phyloP scores from a whole-genome alignment of 208 protist genomes.

The Willaertia magna region DNA sequence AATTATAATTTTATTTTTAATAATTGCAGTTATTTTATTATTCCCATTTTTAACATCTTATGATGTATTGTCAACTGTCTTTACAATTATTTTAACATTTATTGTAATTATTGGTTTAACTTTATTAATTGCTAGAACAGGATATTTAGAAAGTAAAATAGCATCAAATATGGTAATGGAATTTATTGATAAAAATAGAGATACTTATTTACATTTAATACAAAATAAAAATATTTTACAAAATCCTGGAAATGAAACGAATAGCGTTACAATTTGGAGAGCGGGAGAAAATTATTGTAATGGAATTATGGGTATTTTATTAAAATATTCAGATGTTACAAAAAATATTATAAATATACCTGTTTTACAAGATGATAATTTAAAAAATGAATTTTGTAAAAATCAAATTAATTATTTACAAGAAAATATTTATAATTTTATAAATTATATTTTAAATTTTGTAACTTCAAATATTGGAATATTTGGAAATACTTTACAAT shows the following conservation, averaged over 20 bases:
- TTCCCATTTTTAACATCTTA: neutral
- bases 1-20: neutral
- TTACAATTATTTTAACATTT: neutral
- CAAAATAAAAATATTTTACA: neutral
- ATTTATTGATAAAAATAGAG: constrained; percentile 3
- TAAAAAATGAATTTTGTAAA: neutral
- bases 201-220: neutral
- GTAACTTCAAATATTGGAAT: neutral
- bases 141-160: neutral
- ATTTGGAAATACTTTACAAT: neutral
- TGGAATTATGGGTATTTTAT: neutral
- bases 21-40: neutral
- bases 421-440: neutral
- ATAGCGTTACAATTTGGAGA: neutral
- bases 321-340: neutral
- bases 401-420: neutral
- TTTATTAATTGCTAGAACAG: neutral
- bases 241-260: neutral
- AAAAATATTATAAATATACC: neutral
- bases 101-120: neutral
- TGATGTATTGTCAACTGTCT: neutral
- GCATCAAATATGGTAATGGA: neutral
- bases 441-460: neutral
- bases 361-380: neutral
- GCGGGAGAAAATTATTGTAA: neutral